Evolutionary conservation across 345 rosid genomes (phyloP).

Genomic region (Clausena lansium): DNA sequence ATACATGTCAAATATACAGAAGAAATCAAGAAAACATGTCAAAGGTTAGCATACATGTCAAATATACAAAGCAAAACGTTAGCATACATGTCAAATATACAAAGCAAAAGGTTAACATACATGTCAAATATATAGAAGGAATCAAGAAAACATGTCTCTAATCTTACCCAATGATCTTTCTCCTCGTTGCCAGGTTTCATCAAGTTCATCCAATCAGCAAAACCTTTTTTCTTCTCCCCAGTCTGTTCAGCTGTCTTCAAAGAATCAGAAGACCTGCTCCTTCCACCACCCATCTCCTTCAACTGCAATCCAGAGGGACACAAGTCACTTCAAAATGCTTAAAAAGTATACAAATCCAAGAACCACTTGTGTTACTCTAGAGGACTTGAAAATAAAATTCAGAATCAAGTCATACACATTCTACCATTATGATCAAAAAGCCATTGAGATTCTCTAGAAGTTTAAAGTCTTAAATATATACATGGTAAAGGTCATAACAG

Average conservation of each 20-base stretch:
- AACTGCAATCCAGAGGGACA: slow-evolving; percentile 41
- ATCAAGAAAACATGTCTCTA: not conserved
- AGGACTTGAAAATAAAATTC: not conserved
- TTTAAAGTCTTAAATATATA: no score
- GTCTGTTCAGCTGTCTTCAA: slow-evolving; percentile 55
- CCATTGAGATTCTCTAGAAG: not conserved
- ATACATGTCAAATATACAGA: not conserved
- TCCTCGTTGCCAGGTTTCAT: slow-evolving; percentile 93
- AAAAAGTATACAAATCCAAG: not conserved
- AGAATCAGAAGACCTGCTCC: slow-evolving; percentile 57
- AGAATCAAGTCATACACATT: not conserved
- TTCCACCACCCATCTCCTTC: slow-evolving; percentile 94
- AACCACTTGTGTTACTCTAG: not conserved
- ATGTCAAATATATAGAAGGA: not conserved
- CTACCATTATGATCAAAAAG: not conserved
- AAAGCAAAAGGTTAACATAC: not conserved
- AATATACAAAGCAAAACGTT: not conserved
- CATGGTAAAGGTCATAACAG: not conserved
- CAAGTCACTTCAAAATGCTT: not conserved
- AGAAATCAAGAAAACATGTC: not conserved
- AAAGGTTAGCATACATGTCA: not conserved
- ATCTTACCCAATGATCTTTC: slow-evolving; percentile 86
- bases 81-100: not conserved
- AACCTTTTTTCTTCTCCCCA: slow-evolving; percentile 74
- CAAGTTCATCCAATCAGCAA: slow-evolving; percentile 83